Base-by-base conservation (phyloP, 768 basidiomycete species). In the Lentinula raphanica region DNA sequence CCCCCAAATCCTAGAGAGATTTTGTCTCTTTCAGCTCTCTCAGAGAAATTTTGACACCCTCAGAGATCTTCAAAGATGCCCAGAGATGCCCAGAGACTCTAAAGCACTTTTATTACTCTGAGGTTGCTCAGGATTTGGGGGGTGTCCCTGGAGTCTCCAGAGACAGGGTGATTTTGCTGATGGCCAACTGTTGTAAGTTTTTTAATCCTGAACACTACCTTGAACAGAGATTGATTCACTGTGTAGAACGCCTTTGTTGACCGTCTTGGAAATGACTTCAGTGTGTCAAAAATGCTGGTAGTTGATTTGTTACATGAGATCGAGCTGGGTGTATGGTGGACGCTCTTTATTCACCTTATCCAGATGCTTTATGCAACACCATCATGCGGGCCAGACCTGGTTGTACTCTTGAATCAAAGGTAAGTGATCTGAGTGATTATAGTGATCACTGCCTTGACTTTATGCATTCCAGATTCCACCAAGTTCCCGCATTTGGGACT, bases 281-380 rank as follows among this genome's bases (percentile, higher is more conserved):
- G 67, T 46, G 32, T 64, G 17, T 69, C 63, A 49, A 12, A 42
- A 2, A 66, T 73, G 63, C 59, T 73, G 12, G 66, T 65, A 3
- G 59, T 65, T 0, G 73, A 74, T 53, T 59, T 74, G 15, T 50
- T 75, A 59, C 74, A 74, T 60, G 73, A 75, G 57, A 62, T 73
- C 56, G 72, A 75, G 56, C 66, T 74, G 0, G 73, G 74, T 3
- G 69, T 70, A 11, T 74, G 69, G 69, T 74, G 72, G 57, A 58
- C 65, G 1, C n/a, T 71, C 1, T 68, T 75, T 25, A 66, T 48
- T 0, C 74, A 76, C 58, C 59, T 74, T 1, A 60, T 75, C 7
- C 67, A 69, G 8, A 63, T 73, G 27, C 57, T 73, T 2, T 44
- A 64, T 54, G n/a, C n/a, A n/a, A 60, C 63, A 49, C 38, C 53